Evolutionary conservation across 139 green algal species (phyloP), one percentile per base, ranked within the genome.

Genomic region (Micractinium sp.): DNA sequence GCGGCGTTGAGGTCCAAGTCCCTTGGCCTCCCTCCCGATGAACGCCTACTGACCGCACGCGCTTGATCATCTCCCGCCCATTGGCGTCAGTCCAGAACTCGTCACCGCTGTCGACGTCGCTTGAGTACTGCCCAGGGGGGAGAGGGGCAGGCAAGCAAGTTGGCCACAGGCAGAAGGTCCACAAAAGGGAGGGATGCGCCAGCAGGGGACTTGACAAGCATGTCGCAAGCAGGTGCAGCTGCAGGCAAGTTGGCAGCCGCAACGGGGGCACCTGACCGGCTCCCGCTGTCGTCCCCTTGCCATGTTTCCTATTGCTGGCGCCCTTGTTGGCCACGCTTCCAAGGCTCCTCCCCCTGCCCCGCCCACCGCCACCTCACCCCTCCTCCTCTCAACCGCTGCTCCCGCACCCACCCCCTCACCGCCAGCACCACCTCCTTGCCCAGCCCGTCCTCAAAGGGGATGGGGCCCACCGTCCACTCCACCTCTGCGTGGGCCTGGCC

Each of bases 381-480:
- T n/a, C 63, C 20, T n/a, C 63, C 14, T 73, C 63, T 12, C 20
- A 12, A 73, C 22, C 23, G 63, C 63, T 25, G 3, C 23, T 12
- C 20, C 14, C 3, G 7, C 63, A 73, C 63, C 22, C 27, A 31
- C 71, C 71, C 38, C 0, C 83, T 79, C 39, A 87, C 83, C 83
- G 41, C 12, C 63, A 87, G 27, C 83, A 87, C 89, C 5, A 96
- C 88, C 89, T 96, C 95, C 82, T 91, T 90, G 53, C 95, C 94
- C 19, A 93, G 61, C 12, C 85, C 93, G 39, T 97, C 94, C 29
- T 92, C 47, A 41, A 92, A 77, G 16, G 95, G 95, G 56, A 98
- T 92, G 38, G 95, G 95, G 9, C 95, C 95, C 47, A 95, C 93
- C 0, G 93, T 97, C 95, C 95, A 98, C 86, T 97, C 94, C 47